These are phyloP conservation scores for Tricholoma sp. DNA, from an alignment of 768 basidiomycete genomes.

Conservation along the genomic window DNA sequence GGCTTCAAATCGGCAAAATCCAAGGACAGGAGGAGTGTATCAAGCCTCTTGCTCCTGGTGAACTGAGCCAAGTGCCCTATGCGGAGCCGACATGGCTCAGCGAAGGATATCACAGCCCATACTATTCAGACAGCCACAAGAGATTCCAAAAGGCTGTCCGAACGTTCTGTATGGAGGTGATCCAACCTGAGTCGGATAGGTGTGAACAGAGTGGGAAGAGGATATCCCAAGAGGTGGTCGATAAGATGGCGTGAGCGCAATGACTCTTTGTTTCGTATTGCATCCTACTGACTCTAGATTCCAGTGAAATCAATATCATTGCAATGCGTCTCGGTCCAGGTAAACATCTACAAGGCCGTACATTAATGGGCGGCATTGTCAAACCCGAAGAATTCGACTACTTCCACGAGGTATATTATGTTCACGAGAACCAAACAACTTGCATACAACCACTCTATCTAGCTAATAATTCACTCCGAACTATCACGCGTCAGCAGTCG, in stretches of 20 bases:
- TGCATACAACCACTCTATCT: not conserved
- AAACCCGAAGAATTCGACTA: slow-evolving; percentile 88
- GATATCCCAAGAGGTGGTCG: slow-evolving; percentile 78
- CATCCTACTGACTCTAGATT: not conserved
- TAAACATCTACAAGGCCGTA: slow-evolving; percentile 77
- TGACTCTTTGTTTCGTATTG: not conserved
- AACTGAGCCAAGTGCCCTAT: slow-evolving; percentile 74
- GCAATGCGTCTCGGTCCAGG: slow-evolving; percentile 91
- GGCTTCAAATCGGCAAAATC: slow-evolving; percentile 63
- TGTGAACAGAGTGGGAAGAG: slow-evolving; percentile 88
- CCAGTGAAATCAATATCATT: slow-evolving; percentile 69
- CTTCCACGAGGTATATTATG: slow-evolving; percentile 73
- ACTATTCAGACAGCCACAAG: slow-evolving; percentile 71
- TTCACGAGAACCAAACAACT: not conserved
- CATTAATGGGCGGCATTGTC: slow-evolving; percentile 69
- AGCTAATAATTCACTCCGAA: slow-evolving; percentile 81
- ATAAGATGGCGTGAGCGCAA: slow-evolving; percentile 63
- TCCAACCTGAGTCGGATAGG: slow-evolving; percentile 65
- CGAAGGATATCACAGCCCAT: slow-evolving; percentile 64
- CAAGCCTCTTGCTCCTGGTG: slow-evolving; percentile 50
- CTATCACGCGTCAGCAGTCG: slow-evolving; percentile 79
- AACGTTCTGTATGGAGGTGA: slow-evolving; percentile 69
- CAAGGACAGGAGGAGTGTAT: slow-evolving; percentile 53
- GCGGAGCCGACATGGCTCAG: slow-evolving; percentile 82
- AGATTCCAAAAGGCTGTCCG: slow-evolving; percentile 74